Evolutionary conservation across 1,139 yeast genomes (phyloP).

Genomic region (Suhomyces yuchorum): DNA sequence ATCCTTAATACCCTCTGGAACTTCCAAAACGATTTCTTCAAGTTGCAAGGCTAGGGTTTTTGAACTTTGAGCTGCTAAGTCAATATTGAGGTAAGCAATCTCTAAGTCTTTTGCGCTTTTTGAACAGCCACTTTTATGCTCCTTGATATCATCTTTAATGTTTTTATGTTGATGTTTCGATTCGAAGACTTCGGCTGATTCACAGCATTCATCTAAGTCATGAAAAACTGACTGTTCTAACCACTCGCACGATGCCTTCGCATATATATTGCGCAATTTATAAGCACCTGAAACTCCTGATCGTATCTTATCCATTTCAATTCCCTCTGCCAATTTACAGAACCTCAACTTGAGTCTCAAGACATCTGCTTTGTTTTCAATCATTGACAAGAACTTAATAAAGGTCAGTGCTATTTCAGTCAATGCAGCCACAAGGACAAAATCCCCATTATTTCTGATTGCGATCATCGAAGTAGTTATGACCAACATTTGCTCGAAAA

Average conservation of each 20-base stretch:
- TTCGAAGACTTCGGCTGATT: neutral
- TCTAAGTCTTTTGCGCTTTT: conserved; percentile 37
- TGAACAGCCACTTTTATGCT: conserved; percentile 3
- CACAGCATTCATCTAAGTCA: conserved; percentile 6
- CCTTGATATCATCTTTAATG: neutral
- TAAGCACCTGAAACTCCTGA: conserved; percentile 57
- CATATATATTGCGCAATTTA: conserved; percentile 58
- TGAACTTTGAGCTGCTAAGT: conserved; percentile 68
- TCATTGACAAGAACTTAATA: conserved; percentile 35
- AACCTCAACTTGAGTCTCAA: conserved; percentile 58
- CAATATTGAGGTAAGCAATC: conserved; percentile 56
- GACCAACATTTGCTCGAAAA: conserved; percentile 43
- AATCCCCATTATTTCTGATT: conserved; percentile 41
- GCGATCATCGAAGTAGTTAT: conserved; percentile 42
- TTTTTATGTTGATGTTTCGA: neutral
- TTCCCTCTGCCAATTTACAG: conserved; percentile 54
- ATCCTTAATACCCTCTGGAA: conserved; percentile 61
- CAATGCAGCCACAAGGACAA: conserved; percentile 36
- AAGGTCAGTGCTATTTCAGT: conserved; percentile 37
- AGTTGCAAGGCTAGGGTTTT: conserved; percentile 58
- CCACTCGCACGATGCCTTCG: conserved; percentile 67
- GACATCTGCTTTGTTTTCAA: conserved; percentile 39
- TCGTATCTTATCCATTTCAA: conserved; percentile 45
- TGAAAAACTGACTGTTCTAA: conserved; percentile 57
- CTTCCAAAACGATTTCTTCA: conserved; percentile 58